phyloP scores from a whole-genome alignment of 768 basidiomycete genomes.

The Lactifluus rugatus region DNA sequence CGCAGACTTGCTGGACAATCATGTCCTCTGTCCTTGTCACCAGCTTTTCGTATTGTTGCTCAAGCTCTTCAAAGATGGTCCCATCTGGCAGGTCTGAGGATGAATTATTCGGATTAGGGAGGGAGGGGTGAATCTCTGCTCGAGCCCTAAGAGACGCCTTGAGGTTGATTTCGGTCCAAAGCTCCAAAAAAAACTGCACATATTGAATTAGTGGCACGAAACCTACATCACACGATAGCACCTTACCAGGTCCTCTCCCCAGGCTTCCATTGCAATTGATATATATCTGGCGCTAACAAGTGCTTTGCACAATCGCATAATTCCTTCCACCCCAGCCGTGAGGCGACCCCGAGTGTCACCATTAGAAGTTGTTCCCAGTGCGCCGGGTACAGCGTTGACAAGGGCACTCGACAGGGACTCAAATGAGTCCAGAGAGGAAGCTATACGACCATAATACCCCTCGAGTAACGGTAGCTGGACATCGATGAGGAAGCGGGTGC shows the following conservation, averaged over 20 bases:
- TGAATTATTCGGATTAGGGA: conserved; percentile 37
- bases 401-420: conserved; percentile 84
- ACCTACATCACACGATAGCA: background rate
- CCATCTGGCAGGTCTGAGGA: conserved; percentile 36
- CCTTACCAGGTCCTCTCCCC: conserved; percentile 86
- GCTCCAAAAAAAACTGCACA: conserved; percentile 79
- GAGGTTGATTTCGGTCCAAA: conserved; percentile 72
- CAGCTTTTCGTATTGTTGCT: conserved; percentile 52
- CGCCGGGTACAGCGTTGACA: conserved; percentile 87
- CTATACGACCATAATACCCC: conserved; percentile 66
- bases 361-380: conserved; percentile 45
- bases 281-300: conserved; percentile 73
- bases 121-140: conserved; percentile 37
- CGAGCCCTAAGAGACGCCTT: conserved; percentile 47
- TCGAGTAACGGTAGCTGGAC: conserved; percentile 82
- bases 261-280: conserved; percentile 54
- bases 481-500: conserved; percentile 71
- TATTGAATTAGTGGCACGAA: background rate
- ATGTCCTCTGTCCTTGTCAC: conserved; percentile 75
- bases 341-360: conserved; percentile 38
- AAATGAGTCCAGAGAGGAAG: conserved; percentile 84
- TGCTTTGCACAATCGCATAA: conserved; percentile 78
- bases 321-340: conserved; percentile 77
- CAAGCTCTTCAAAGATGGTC: conserved; percentile 72
- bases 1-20: conserved; percentile 71